Conservation (phyloP, 148 eudicot species). For the Agrostemma githago region DNA sequence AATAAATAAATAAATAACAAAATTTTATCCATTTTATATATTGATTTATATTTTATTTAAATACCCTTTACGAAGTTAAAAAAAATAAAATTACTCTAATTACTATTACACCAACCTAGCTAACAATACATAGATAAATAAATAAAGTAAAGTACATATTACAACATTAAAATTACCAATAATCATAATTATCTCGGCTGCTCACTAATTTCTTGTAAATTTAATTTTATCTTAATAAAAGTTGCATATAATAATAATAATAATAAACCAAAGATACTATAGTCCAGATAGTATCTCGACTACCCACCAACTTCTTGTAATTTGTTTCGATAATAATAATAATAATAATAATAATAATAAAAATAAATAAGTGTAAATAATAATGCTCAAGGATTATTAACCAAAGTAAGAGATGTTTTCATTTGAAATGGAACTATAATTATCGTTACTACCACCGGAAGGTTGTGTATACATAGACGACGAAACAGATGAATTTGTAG, state of each 20-base stretch:
- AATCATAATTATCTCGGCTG: neutral
- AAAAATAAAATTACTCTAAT: neutral
- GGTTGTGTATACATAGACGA: slow-evolving; percentile 41
- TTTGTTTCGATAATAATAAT: too few relatives aligned
- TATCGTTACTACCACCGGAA: slow-evolving; percentile 25
- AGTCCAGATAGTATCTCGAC: too few relatives aligned
- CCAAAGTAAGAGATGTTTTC: slow-evolving; percentile 52
- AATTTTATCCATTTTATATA: too few relatives aligned
- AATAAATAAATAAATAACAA: too few relatives aligned
- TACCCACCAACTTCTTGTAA: too few relatives aligned
- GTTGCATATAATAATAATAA: too few relatives aligned
- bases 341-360: slow-evolving; percentile 6
- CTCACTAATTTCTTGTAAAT: too few relatives aligned
- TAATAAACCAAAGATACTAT: too few relatives aligned
- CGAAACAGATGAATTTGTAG: slow-evolving; percentile 28
- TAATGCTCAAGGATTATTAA: slow-evolving; percentile 21
- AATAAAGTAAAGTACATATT: neutral
- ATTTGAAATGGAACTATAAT: slow-evolving; percentile 41
- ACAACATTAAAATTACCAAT: neutral
- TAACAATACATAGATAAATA: slow-evolving; percentile 1
- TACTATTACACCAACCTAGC: neutral
- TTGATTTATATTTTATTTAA: too few relatives aligned
- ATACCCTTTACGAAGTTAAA: too few relatives aligned
- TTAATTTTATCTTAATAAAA: too few relatives aligned
- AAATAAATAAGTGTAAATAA: too few relatives aligned